Base-by-base conservation (phyloP, 2,329 filamentous ascomycete genomes). In the Aureobasidium uvarum region DNA sequence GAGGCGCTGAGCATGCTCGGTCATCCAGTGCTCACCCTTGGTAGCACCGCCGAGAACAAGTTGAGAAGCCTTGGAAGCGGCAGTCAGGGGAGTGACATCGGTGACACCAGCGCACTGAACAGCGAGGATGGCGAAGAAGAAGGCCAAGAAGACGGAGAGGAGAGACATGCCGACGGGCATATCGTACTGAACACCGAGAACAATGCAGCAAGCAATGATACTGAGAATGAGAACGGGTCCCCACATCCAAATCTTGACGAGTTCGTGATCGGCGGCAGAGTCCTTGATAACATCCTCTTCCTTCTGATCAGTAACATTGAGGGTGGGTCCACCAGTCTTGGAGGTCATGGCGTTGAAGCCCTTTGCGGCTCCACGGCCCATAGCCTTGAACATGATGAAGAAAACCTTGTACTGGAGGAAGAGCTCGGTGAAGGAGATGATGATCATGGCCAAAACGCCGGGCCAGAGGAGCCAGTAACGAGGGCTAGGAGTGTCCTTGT, bases 51-150 rank as follows among this genome's bases (percentile, higher is more conserved):
- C 87, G 54, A 88, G 86, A 64, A 90, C 81, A 65, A 89, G 84
- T 77, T 89, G 87, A 1, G 86, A 87, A 5, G 87, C 87, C 76
- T 89, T 90, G 69, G 86, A 83, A 0, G 85, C 85, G 3, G 87
- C 86, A 3, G 87, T 89, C 2, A 89, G 78, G 0, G 87, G 87
- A 0, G 86, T 86, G 69, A 83, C 83, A 69, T 87, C 85, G 18
- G 65, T 66, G 16, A 67, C 83, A 66, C 81, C 85, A 36, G 82
- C 81, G 72, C 84, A 85, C 72, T 87, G 84, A 68, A 86, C 84
- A 54, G 83, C 84, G 28, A 87, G 77, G 77, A 86, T 85, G 51
- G 83, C 83, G 75, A 87, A 87, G 71, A 87, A 77, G 77, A 87
- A 84, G 64, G 83, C 82, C 45, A 87, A 77, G 67, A 86, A 71